phyloP scores from a whole-genome alignment of 2,329 filamentous ascomycete genomes.

The Fusarium hainanense region DNA sequence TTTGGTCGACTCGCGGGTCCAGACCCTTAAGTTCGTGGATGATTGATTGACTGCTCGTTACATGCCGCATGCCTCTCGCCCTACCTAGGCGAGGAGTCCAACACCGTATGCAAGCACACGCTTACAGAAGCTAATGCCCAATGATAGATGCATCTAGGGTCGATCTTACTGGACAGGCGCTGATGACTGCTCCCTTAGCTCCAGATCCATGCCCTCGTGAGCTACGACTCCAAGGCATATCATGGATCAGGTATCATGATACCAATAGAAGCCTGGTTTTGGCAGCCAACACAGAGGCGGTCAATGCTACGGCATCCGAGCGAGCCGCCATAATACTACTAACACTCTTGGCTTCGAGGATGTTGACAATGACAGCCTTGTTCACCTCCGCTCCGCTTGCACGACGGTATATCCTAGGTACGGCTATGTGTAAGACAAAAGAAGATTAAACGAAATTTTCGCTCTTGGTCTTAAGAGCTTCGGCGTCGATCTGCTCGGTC shows the following conservation, averaged over 20 bases:
- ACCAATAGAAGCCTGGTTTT: slow-evolving; percentile 27
- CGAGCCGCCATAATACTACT: slow-evolving; percentile 26
- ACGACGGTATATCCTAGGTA: background rate
- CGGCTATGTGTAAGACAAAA: background rate
- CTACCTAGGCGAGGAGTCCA: slow-evolving; percentile 13
- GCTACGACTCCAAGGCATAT: slow-evolving; percentile 39
- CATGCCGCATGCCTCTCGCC: slow-evolving; percentile 29
- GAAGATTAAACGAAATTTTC: slow-evolving; percentile 31
- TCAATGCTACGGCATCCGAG: slow-evolving; percentile 33
- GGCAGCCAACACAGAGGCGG: slow-evolving; percentile 25
- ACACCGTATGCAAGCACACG: slow-evolving; percentile 32
- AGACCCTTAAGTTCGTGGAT: slow-evolving; percentile 28
- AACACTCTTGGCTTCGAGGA: background rate
- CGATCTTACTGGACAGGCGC: slow-evolving; percentile 9
- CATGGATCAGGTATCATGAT: slow-evolving; percentile 33
- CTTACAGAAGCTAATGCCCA: slow-evolving; percentile 21
- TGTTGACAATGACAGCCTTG: background rate
- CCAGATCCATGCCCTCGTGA: slow-evolving; percentile 42
- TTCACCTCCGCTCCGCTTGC: background rate
- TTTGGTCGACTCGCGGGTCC: slow-evolving; percentile 6
- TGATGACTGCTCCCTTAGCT: slow-evolving; percentile 35
- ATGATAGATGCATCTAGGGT: slow-evolving; percentile 16
- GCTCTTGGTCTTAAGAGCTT: slow-evolving; percentile 3
- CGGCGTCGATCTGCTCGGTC: slow-evolving; percentile 6
- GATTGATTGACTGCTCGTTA: slow-evolving; percentile 18